Evolutionary conservation across 352 stramenopile genomes (phyloP), one percentile per base, ranked within the genome.

Genomic region (Plasmopara muralis): DNA sequence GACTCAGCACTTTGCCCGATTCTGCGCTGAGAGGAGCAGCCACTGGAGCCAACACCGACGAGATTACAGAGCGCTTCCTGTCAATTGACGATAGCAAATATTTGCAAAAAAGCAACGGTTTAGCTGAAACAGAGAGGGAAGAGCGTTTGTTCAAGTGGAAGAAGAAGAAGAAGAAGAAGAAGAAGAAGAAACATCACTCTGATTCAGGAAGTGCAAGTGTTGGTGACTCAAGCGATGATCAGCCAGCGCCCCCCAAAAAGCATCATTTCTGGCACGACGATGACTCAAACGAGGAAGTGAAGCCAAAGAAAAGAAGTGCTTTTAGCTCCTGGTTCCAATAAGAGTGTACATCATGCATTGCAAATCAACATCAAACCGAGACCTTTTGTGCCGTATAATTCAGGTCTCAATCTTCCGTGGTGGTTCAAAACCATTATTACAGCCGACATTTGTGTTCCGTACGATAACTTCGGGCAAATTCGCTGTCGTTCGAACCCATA

Each of bases 1-100:
- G 37, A 54, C 48, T 15, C 54, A 55, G n/a, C 31, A 35, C 31
- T 35, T 35, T 4, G 31, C 31, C 10, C 10, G 31, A 35, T 35
- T 35, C 31, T 35, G 7, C 31, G 31, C 31, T 35, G 6, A 35
- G 10, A 35, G 10, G 10, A 35, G 6, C 31, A 35, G 6, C 31
- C 10, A 12, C 31, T 35, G 31, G 31, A 35, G 10, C 31, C 31
- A 12, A 35, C 10, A 35, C 10, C 5, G 31, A 35, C 10, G 10
- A 35, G 31, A 12, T 12, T 2, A 35, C 6, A 12, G 7, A 12
- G 6, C 31, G 31, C 6, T 12, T 12, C 10, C 10, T 35, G 31
- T 35, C 31, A 25, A 25, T 25, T 35, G 31, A 12, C 6, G 7
- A 35, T 35, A 35, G 6, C 6, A 12, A 35, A 35, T 1, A 12